These are phyloP conservation scores for Podospora sp. DNA, from an alignment of 495 filamentous ascomycete genomes.

Conservation along the genomic window DNA sequence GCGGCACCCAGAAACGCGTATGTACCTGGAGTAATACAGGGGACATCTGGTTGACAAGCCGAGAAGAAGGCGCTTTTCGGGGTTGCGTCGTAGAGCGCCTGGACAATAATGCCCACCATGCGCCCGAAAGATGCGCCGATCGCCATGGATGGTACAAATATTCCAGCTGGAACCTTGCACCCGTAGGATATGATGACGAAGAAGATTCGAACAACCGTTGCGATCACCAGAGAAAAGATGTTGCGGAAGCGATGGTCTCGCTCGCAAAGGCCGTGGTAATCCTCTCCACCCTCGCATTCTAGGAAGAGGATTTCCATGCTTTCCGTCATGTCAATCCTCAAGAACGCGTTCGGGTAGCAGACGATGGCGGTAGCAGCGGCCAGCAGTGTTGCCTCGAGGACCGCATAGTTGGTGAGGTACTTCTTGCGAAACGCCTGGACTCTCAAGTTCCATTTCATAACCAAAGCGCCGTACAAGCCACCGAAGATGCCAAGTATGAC, in stretches of 20 bases:
- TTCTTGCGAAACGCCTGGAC: constrained; percentile 93
- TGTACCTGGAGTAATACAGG: constrained; percentile 94
- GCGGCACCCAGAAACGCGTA: constrained; percentile 94
- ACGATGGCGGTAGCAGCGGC: constrained; percentile 83
- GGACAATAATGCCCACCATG: constrained; percentile 91
- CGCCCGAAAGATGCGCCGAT: constrained; percentile 92
- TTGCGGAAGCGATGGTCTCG: constrained; percentile 72
- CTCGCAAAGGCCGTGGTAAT: constrained; percentile 93
- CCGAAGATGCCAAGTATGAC: constrained; percentile 90
- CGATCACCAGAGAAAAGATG: constrained; percentile 75
- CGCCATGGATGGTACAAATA: constrained; percentile 98
- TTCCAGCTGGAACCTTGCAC: constrained; percentile 96
- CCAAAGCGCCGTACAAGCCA: constrained; percentile 92
- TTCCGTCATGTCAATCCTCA: constrained; percentile 98
- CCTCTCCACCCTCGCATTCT: constrained; percentile 90
- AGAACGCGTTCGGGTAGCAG: constrained; percentile 94
- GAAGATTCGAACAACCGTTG: constrained; percentile 77
- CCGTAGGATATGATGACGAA: constrained; percentile 97
- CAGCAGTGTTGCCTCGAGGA: constrained; percentile 84
- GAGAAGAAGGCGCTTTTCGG: constrained; percentile 83
- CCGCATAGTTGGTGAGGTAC: constrained; percentile 80
- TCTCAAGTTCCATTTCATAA: constrained; percentile 97
- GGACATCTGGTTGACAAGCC: constrained; percentile 85
- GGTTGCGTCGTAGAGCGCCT: constrained; percentile 81
- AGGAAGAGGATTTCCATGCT: constrained; percentile 97